phyloP scores from a whole-genome alignment of 2,329 filamentous ascomycete species.

The Scedosporium minutisporum region DNA sequence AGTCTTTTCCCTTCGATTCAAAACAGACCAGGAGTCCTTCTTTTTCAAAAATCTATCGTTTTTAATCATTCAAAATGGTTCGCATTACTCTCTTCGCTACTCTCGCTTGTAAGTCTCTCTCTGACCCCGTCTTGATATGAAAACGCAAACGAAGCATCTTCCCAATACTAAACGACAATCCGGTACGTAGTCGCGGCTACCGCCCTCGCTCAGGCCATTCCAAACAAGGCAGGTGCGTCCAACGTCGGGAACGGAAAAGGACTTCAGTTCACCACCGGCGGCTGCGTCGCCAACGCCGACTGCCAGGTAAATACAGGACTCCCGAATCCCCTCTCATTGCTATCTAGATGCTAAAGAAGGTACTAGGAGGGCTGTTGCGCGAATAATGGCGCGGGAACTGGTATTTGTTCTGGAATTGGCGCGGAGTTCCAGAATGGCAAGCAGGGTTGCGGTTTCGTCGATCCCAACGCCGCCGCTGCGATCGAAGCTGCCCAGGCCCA shows the following conservation, averaged over 20 bases:
- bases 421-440: conserved; percentile 20
- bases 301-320: conserved; percentile 10
- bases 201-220: conserved; percentile 13
- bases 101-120: conserved; percentile 15
- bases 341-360: too few relatives aligned
- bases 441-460: conserved; percentile 22
- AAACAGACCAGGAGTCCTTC: conserved; percentile 12
- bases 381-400: conserved; percentile 13
- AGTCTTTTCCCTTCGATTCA: conserved; percentile 6
- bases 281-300: conserved; percentile 18
- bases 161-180: background rate
- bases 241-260: conserved; percentile 16
- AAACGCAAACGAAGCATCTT: background rate
- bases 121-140: background rate
- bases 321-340: conserved; percentile 4
- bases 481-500: conserved; percentile 10
- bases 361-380: conserved; percentile 16
- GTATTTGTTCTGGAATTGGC: conserved; percentile 19
- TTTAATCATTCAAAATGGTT: conserved; percentile 14
- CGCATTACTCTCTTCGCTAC: conserved; percentile 15
- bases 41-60: background rate
- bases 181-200: conserved; percentile 10
- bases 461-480: conserved; percentile 10
- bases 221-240: conserved; percentile 17
- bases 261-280: conserved; percentile 9